A percentile compares a stretch with the other conserved stretches of the same genome.
These are phyloP conservation scores for Leptoxyphium fumago DNA, from an alignment of 2,329 filamentous ascomycete genomes.

Conservation along the genomic window DNA sequence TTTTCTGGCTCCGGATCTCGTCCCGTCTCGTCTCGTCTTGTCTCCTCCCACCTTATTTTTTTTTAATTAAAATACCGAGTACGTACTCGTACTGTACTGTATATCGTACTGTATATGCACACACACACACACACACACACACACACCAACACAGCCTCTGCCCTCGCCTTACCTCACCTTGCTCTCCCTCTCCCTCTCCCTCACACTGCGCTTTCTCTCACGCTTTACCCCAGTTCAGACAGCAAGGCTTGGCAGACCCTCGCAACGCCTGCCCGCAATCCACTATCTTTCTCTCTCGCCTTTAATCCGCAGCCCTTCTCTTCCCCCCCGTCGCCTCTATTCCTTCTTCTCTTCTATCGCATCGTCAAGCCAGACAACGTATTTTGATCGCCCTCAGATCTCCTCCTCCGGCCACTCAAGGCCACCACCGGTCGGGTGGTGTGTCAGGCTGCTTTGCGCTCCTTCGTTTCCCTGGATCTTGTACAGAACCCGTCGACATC, in stretches of 20 bases:
- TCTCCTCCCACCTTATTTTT: too few relatives aligned
- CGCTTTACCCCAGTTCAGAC: background rate
- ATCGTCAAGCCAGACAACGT: background rate
- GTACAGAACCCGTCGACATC: background rate
- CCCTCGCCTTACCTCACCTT: too few relatives aligned
- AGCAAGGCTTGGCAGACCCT: background rate
- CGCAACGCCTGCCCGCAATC: background rate
- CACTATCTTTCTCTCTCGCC: background rate
- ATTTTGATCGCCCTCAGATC: background rate
- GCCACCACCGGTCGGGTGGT: background rate
- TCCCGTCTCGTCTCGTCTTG: too few relatives aligned
- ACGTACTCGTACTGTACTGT: too few relatives aligned
- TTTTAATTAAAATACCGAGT: too few relatives aligned
- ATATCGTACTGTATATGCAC: too few relatives aligned
- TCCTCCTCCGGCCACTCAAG: background rate
- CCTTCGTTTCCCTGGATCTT: background rate
- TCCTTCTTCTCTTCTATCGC: background rate
- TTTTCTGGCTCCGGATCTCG: too few relatives aligned
- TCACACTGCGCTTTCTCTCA: too few relatives aligned
- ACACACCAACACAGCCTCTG: too few relatives aligned
- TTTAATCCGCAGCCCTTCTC: background rate
- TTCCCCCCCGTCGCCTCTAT: background rate
- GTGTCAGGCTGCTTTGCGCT: background rate
- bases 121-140: too few relatives aligned
- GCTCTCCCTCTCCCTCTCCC: too few relatives aligned